phyloP scores from a whole-genome alignment of 768 basidiomycete species.

The Collybiopsis confluens region DNA sequence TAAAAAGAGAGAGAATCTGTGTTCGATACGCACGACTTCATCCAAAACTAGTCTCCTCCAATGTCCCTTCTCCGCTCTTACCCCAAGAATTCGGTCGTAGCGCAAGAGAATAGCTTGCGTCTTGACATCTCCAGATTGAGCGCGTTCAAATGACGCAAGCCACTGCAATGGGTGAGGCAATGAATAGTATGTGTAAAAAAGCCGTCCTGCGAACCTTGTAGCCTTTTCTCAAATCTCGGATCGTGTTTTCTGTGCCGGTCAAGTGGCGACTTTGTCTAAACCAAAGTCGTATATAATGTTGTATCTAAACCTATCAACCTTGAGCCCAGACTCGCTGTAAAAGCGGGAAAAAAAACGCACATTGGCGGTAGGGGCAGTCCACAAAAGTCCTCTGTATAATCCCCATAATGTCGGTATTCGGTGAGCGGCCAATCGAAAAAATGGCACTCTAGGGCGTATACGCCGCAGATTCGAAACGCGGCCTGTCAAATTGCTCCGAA shows the following conservation, averaged over 20 bases:
- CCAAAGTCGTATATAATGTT: conserved; percentile 47
- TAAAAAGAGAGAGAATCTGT: not conserved
- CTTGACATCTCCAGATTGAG: conserved; percentile 48
- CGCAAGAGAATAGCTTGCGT: conserved; percentile 44
- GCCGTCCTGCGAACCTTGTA: conserved; percentile 45
- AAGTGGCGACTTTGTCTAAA: conserved; percentile 49
- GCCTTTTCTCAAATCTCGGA: conserved; percentile 40
- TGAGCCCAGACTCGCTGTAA: not conserved
- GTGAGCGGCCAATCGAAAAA: conserved; percentile 68
- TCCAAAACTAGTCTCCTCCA: conserved; percentile 44
- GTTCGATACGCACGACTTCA: conserved; percentile 43
- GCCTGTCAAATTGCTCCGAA: conserved; percentile 48
- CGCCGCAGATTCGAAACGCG: conserved; percentile 56
- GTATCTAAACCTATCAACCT: conserved; percentile 39
- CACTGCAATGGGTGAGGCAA: conserved; percentile 49
- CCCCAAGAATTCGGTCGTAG: conserved; percentile 55
- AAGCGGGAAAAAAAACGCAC: conserved; percentile 34
- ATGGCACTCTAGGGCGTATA: conserved; percentile 56
- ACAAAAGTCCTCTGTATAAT: conserved; percentile 68
- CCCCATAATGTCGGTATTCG: conserved; percentile 74
- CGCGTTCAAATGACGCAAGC: conserved; percentile 52
- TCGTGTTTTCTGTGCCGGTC: conserved; percentile 52
- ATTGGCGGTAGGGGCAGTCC: conserved; percentile 47
- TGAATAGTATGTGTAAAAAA: not conserved
- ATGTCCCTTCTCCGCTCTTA: conserved; percentile 42